Evolutionary conservation across 176 grass and related monocot species (phyloP).

Genomic region (Metroxylon sagu): DNA sequence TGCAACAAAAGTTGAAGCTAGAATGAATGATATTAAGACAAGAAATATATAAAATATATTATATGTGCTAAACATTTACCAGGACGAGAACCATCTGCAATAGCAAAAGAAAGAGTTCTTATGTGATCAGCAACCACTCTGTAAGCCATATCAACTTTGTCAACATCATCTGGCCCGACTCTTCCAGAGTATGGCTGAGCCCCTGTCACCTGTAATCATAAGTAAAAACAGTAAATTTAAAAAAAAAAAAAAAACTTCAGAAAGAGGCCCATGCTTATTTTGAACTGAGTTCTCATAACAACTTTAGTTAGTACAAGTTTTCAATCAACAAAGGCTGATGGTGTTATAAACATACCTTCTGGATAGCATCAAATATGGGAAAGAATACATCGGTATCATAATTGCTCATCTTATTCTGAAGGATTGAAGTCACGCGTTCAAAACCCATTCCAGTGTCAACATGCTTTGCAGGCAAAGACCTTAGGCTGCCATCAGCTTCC

Average conservation of each 20-base stretch:
- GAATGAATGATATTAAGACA: no score
- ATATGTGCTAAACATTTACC: conserved; percentile 26
- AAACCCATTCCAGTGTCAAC: conserved; percentile 96
- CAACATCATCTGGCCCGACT: conserved; percentile 69
- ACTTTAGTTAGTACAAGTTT: no score
- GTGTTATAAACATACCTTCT: conserved; percentile 43
- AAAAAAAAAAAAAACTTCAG: no score
- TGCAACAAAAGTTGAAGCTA: no score
- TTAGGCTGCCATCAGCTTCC: conserved; percentile 68
- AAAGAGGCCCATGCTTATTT: no score
- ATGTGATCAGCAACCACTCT: conserved; percentile 97
- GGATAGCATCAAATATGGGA: conserved; percentile 87
- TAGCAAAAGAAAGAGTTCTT: conserved; percentile 80
- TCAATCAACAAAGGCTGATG: not conserved
- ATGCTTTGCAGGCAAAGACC: conserved; percentile 78
- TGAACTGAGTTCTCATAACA: no score
- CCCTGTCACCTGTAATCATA: conserved; percentile 44
- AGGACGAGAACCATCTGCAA: conserved; percentile 86
- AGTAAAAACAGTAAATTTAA: not conserved
- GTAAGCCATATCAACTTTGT: conserved; percentile 95
- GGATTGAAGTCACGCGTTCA: conserved; percentile 76
- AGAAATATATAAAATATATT: no score
- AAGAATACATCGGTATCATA: conserved; percentile 87
- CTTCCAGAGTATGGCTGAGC: conserved; percentile 53
- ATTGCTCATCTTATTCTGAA: conserved; percentile 99